Evolutionary conservation across 495 filamentous ascomycete genomes (phyloP).

Genomic region (Lasiosphaeris hirsuta): DNA sequence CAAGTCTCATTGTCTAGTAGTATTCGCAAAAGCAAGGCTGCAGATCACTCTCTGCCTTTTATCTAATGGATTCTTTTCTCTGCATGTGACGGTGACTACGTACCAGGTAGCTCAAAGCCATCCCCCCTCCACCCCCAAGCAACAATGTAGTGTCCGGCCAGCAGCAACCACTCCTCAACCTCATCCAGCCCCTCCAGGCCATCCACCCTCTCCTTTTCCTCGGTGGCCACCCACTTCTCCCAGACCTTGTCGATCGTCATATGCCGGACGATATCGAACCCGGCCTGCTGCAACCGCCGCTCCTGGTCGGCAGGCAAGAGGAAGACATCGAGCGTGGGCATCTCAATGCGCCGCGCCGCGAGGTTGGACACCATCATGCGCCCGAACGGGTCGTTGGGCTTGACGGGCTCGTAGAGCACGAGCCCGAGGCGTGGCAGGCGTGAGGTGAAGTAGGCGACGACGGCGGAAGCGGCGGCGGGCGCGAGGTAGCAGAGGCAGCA

Average conservation of each 20-base stretch:
- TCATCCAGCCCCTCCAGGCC: constrained; percentile 87
- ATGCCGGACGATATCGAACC: constrained; percentile 55
- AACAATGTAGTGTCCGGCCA: constrained; percentile 87
- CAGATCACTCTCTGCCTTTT: background rate
- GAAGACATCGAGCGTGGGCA: constrained; percentile 78
- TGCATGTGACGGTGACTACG: background rate
- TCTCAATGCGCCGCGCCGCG: constrained; percentile 72
- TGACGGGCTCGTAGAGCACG: constrained; percentile 85
- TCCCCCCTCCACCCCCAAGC: constrained; percentile 62
- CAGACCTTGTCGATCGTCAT: constrained; percentile 73
- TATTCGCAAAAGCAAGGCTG: background rate
- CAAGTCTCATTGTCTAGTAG: background rate
- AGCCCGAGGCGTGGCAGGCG: constrained; percentile 57
- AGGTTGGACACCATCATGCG: constrained; percentile 89
- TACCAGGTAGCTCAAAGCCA: constrained; percentile 21
- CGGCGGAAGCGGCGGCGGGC: constrained; percentile 53
- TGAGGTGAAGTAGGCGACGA: constrained; percentile 65
- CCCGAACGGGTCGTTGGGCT: constrained; percentile 80
- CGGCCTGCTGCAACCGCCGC: constrained; percentile 55
- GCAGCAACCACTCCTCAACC: constrained; percentile 87
- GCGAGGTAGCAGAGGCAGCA: constrained; percentile 90
- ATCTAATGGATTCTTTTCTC: background rate
- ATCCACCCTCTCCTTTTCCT: constrained; percentile 79
- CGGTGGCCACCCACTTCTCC: constrained; percentile 63
- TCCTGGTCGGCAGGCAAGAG: constrained; percentile 62